A percentile compares a stretch with the other conserved stretches of the same genome.
phyloP scores from a whole-genome alignment of 768 basidiomycete genomes.

The Kwoniella pini region DNA sequence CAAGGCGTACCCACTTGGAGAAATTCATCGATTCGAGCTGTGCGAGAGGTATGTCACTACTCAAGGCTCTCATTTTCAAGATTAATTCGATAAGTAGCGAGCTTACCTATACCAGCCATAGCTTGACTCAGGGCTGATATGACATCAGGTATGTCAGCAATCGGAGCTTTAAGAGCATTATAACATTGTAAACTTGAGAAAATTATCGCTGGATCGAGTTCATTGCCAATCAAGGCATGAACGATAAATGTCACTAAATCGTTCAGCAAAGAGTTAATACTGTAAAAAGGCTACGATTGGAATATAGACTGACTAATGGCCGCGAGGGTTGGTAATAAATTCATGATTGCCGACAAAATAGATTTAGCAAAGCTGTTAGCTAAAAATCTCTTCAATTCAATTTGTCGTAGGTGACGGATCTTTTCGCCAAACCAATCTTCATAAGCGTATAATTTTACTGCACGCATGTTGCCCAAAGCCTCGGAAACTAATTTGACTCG shows the following conservation, averaged over 20 bases:
- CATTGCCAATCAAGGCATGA: constrained; percentile 64
- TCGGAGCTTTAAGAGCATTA: constrained; percentile 55
- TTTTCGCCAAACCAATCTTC: constrained; percentile 54
- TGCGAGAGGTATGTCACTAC: not conserved
- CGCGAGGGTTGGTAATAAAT: constrained; percentile 62
- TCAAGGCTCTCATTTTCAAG: too few relatives aligned
- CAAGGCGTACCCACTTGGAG: not conserved
- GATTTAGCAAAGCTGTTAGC: constrained; percentile 35
- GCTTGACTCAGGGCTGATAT: constrained; percentile 3
- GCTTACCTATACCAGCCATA: not conserved
- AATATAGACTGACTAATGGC: constrained; percentile 49
- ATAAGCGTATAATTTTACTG: constrained; percentile 68
- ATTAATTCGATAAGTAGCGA: too few relatives aligned
- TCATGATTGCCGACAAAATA: constrained; percentile 37
- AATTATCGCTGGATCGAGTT: constrained; percentile 61
- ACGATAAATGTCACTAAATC: constrained; percentile 60
- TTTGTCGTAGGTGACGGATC: constrained; percentile 33
- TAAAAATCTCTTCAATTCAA: constrained; percentile 45
- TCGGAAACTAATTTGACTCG: constrained; percentile 69
- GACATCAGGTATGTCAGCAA: constrained; percentile 16
- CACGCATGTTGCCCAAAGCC: constrained; percentile 67
- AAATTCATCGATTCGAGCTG: not conserved
- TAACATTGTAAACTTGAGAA: constrained; percentile 65
- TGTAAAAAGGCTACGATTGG: not conserved
- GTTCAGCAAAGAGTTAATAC: not conserved